These are phyloP conservation scores for Phytophthora crassamura DNA, from an alignment of 352 stramenopile species.

Conservation along the genomic window DNA sequence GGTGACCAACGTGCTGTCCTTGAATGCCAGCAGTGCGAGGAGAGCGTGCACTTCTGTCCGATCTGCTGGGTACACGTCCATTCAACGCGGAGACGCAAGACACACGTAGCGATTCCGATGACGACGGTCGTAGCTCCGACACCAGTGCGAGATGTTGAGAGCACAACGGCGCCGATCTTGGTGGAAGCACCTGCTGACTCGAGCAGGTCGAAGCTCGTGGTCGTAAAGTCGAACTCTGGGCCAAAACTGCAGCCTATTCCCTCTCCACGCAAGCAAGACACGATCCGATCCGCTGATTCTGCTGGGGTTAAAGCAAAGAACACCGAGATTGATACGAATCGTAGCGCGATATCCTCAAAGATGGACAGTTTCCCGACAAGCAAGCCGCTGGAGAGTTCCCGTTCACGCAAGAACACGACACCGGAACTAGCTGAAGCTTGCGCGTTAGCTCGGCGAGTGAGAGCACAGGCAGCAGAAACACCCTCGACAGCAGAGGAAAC, in stretches of 20 bases:
- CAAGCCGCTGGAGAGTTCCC: too few species aligned
- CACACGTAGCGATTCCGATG: constrained; percentile 74
- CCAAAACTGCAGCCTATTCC: constrained; percentile 14
- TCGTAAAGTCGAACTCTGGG: background rate
- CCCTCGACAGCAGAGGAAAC: background rate
- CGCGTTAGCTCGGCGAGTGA: constrained; percentile 26
- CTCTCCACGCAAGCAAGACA: constrained; percentile 17
- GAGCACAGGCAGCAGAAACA: constrained; percentile 8
- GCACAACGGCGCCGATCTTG: background rate
- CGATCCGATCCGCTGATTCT: constrained; percentile 8
- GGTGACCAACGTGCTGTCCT: constrained; percentile 71
- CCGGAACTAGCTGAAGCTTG: constrained; percentile 24
- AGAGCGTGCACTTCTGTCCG: constrained; percentile 75
- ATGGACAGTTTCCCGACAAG: background rate
- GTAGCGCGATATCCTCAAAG: background rate
- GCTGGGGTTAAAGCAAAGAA: background rate
- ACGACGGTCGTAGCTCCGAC: constrained; percentile 14
- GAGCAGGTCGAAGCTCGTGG: background rate
- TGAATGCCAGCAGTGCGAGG: constrained; percentile 69
- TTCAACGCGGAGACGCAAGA: constrained; percentile 57
- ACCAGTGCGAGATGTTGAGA: constrained; percentile 2
- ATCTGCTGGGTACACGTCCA: constrained; percentile 81
- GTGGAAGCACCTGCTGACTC: background rate
- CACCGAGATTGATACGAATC: background rate
- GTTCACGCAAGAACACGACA: background rate